Evolutionary conservation across 441 rosid genomes (phyloP).

Genomic region (Brassica balearica): DNA sequence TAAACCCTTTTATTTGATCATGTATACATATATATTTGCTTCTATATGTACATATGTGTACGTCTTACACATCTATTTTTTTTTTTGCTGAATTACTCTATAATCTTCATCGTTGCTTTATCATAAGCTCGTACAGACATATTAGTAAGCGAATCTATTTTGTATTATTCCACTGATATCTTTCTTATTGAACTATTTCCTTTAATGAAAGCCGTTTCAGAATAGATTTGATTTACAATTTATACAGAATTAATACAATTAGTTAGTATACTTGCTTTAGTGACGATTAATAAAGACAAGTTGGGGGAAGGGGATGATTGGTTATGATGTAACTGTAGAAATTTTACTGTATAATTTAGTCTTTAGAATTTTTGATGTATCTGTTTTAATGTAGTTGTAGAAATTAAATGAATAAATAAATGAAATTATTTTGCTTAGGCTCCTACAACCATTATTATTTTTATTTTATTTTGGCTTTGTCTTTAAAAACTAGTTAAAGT

Average conservation of each 20-base stretch:
- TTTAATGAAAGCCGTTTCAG: not conserved
- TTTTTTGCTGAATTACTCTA: not conserved
- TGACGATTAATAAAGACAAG: constrained; percentile 13
- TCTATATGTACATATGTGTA: not conserved
- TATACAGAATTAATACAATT: not conserved
- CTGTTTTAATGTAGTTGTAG: no score
- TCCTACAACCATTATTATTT: no score
- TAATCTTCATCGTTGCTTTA: constrained; percentile 6
- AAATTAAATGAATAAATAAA: no score
- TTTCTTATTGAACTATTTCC: not conserved
- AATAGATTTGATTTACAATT: not conserved
- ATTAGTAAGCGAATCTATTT: not conserved
- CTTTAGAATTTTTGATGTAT: no score
- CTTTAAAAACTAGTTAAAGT: no score
- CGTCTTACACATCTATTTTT: not conserved
- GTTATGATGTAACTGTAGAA: no score
- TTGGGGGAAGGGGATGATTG: not conserved
- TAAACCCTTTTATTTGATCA: constrained; percentile 30
- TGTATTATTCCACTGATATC: not conserved
- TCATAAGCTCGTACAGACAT: constrained; percentile 5
- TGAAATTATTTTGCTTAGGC: no score
- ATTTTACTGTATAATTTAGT: no score
- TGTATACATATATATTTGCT: constrained; percentile 2
- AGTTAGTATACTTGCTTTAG: constrained; percentile 8
- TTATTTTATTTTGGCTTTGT: no score